A percentile compares a stretch with the other conserved stretches of the same genome.
Conservation (phyloP, 2,329 filamentous ascomycete genomes). For the Penicillium sp. region DNA sequence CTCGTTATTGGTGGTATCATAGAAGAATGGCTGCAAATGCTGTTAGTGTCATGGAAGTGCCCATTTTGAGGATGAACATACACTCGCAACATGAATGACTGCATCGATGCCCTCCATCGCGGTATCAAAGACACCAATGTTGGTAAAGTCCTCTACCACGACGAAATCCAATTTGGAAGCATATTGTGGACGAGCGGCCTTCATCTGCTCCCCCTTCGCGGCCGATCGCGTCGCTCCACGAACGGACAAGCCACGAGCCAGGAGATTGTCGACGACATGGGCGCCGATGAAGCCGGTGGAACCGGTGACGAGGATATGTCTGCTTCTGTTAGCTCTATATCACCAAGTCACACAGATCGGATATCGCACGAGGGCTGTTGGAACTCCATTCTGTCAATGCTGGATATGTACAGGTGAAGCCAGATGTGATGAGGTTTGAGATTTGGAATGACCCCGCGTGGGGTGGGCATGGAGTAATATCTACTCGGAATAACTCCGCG, state of each 20-base stretch:
- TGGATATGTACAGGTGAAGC: background rate
- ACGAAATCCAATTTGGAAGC: conserved; percentile 45
- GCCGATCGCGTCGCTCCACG: conserved; percentile 28
- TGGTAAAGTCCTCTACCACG: conserved; percentile 47
- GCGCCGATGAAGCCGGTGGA: conserved; percentile 34
- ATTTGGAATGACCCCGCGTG: background rate
- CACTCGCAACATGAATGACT: conserved; percentile 51
- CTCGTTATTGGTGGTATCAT: conserved; percentile 48
- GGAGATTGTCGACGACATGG: conserved; percentile 31
- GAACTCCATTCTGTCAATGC: background rate
- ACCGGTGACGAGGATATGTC: conserved; percentile 30
- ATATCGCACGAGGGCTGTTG: conserved; percentile 7
- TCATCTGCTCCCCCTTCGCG: conserved; percentile 37
- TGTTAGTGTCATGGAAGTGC: background rate
- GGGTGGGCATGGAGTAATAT: background rate
- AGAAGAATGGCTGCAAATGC: conserved; percentile 46
- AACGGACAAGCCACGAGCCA: conserved; percentile 26
- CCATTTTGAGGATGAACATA: conserved; percentile 23
- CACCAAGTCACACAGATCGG: background rate
- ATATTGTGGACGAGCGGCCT: conserved; percentile 41
- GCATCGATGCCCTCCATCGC: conserved; percentile 47
- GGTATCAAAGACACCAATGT: conserved; percentile 39
- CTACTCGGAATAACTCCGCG: conserved; percentile 2
- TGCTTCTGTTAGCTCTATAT: background rate
- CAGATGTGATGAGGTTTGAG: background rate